Conservation (phyloP, 1,139 yeast species). For the Taphrina communis region DNA sequence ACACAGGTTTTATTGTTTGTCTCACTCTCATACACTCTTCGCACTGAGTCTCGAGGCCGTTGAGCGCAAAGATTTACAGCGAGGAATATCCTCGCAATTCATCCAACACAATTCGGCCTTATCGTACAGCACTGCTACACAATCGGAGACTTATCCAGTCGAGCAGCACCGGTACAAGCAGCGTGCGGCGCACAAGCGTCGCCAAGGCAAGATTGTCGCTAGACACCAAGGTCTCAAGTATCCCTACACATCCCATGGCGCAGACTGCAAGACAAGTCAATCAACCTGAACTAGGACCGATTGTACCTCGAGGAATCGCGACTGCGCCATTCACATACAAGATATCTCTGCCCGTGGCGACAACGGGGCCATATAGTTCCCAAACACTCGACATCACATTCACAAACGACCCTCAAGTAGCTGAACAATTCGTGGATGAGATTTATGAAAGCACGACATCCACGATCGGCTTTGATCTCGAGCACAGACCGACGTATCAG, state of each 20-base stretch:
- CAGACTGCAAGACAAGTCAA: too few relatives aligned
- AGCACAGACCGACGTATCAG: slow-evolving; percentile 31
- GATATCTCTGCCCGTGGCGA: neutral
- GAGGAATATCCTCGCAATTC: too few relatives aligned
- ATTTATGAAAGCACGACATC: neutral
- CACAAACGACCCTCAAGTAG: slow-evolving; percentile 16
- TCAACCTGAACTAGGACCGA: neutral
- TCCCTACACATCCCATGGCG: neutral
- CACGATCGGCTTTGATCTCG: slow-evolving; percentile 30
- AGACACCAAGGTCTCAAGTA: neutral
- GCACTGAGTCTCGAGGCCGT: too few relatives aligned
- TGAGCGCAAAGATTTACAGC: too few relatives aligned
- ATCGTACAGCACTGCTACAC: neutral
- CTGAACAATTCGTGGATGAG: slow-evolving; percentile 15
- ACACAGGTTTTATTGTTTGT: too few relatives aligned
- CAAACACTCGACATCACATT: slow-evolving; percentile 16
- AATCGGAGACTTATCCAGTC: too few relatives aligned
- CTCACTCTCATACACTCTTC: too few relatives aligned
- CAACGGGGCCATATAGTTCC: neutral
- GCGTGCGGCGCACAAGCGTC: too few relatives aligned
- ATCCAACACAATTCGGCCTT: neutral
- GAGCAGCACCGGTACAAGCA: too few relatives aligned
- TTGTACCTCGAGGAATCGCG: slow-evolving; percentile 12
- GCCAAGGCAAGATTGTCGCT: too few relatives aligned
- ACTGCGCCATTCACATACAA: neutral